phyloP scores from a whole-genome alignment of 2,329 filamentous ascomycete genomes.

The Anthostomella pinea region DNA sequence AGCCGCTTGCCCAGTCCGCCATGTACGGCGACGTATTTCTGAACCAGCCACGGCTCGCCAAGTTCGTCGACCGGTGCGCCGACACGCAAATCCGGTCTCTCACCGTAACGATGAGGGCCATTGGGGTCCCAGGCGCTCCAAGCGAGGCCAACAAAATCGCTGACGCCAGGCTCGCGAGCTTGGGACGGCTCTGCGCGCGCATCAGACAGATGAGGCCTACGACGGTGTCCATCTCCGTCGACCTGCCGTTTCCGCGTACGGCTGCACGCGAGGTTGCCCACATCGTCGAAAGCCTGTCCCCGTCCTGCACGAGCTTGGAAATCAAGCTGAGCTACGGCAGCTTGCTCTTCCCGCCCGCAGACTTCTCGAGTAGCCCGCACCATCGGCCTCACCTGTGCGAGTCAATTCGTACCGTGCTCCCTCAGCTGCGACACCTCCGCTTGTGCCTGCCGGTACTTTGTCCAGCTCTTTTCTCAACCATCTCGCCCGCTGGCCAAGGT shows the following conservation, averaged over 20 bases:
- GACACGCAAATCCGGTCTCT: constrained; percentile 6
- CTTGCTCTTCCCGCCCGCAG: neutral
- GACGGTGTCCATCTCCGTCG: constrained; percentile 5
- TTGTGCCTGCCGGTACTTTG: constrained; percentile 12
- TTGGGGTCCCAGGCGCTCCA: constrained; percentile 1
- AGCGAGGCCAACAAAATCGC: too few species aligned
- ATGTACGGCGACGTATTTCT: constrained; percentile 12
- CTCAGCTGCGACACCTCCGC: constrained; percentile 10
- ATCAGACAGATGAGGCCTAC: constrained; percentile 1
- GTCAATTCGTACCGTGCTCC: constrained; percentile 9
- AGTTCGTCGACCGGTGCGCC: constrained; percentile 2
- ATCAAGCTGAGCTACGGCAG: constrained; percentile 4
- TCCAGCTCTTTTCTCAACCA: constrained; percentile 8
- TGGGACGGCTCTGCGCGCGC: constrained; percentile 2
- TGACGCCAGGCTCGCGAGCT: constrained; percentile 1
- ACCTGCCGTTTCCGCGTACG: constrained; percentile 5
- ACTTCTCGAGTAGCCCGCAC: neutral
- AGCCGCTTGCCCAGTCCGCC: constrained; percentile 4
- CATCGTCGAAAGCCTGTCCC: constrained; percentile 5
- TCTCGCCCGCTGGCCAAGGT: neutral
- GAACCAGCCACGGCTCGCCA: constrained; percentile 1
- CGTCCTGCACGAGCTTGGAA: constrained; percentile 8
- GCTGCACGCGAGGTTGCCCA: constrained; percentile 4
- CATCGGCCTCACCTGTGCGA: neutral
- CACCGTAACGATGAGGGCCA: constrained; percentile 3